Percentiles rank a stretch among this genome's conserved stretches.
Evolutionary conservation across 768 basidiomycete species (phyloP).

Genomic region (Postia placenta): DNA sequence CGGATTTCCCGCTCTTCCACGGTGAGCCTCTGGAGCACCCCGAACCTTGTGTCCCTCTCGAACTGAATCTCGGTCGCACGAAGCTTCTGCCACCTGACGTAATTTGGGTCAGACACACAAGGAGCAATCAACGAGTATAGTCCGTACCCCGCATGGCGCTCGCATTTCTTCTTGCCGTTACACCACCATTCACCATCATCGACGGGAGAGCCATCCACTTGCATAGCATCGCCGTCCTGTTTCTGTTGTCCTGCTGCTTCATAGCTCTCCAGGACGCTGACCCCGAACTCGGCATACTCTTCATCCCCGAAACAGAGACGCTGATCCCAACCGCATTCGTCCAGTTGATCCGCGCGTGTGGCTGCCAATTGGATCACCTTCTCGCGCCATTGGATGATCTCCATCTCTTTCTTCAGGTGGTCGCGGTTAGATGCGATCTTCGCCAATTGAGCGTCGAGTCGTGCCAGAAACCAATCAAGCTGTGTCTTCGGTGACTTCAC

Average conservation of each 20-base stretch:
- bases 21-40: constrained; percentile 58
- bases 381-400: constrained; percentile 65
- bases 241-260: constrained; percentile 35
- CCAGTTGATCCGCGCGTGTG: constrained; percentile 56
- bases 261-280: constrained; percentile 65
- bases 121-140: background rate
- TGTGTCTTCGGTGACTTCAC: constrained; percentile 39
- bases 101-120: background rate
- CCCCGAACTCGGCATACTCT: constrained; percentile 67
- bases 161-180: constrained; percentile 65
- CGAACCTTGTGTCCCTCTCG: constrained; percentile 73
- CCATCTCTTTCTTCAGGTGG: constrained; percentile 61
- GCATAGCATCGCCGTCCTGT: constrained; percentile 35
- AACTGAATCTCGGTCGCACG: constrained; percentile 66
- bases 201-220: constrained; percentile 26
- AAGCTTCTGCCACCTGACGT: constrained; percentile 69
- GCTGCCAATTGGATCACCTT: constrained; percentile 59
- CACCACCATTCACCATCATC: constrained; percentile 70
- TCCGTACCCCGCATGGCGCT: constrained; percentile 69
- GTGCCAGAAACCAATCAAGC: constrained; percentile 48
- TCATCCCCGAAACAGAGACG: constrained; percentile 79
- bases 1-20: constrained; percentile 74
- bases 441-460: constrained; percentile 48
- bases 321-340: constrained; percentile 86
- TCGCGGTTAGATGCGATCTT: constrained; percentile 57